Conservation (phyloP, 78 protist species). For the Bigelowiella natans region DNA sequence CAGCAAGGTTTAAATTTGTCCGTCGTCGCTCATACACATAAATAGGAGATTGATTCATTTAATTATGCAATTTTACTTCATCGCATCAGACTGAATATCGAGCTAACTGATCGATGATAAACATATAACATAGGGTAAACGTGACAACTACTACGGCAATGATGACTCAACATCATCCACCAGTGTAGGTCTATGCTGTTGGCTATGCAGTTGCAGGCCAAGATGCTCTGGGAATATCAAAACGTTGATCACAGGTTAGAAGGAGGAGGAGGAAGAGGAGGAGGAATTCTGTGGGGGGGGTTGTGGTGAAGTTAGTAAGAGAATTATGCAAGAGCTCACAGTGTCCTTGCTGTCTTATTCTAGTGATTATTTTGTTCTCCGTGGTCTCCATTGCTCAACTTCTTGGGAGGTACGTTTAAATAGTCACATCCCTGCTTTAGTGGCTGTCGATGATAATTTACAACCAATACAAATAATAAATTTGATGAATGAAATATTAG, state of each 20-base stretch:
- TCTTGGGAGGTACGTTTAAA: not conserved
- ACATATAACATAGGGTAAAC: no score
- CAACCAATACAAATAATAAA: not conserved
- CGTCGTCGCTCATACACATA: not conserved
- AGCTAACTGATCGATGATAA: no score
- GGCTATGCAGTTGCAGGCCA: not conserved
- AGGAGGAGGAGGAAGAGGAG: no score
- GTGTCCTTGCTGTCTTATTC: no score
- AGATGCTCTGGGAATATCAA: not conserved
- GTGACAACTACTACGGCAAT: no score
- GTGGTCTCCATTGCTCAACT: not conserved
- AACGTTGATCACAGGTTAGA: not conserved
- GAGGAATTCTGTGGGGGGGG: no score
- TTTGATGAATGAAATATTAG: not conserved
- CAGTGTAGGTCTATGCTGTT: no score
- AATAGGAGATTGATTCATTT: not conserved
- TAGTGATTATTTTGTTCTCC: not conserved
- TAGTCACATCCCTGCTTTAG: not conserved
- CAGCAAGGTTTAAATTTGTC: not conserved
- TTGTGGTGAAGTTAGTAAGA: no score
- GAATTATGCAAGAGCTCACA: no score
- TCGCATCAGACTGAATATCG: no score
- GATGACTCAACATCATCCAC: no score
- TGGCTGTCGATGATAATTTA: not conserved
- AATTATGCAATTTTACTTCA: no score